Percentiles rank a stretch among this genome's conserved stretches.
Evolutionary conservation across 176 grass and related monocot genomes (phyloP).

Genomic region (Cenchrus purpureus): DNA sequence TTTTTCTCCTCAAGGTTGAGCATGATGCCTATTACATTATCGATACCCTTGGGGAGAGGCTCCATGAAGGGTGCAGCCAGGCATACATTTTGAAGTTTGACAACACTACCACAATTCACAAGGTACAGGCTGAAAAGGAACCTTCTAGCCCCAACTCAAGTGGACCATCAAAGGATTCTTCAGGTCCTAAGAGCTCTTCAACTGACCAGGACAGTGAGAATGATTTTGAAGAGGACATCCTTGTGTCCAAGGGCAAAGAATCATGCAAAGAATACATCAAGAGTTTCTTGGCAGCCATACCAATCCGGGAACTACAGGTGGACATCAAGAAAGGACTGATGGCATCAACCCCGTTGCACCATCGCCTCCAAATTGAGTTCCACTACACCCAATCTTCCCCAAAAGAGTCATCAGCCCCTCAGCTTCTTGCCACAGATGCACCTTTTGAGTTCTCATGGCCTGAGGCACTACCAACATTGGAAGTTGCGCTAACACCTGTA

Average conservation of each 20-base stretch:
- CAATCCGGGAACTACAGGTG: constrained; percentile 67
- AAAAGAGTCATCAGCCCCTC: constrained; percentile 24
- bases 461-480: constrained; percentile 29
- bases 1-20: constrained; percentile 90
- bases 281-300: constrained; percentile 84
- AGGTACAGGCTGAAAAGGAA: constrained; percentile 44
- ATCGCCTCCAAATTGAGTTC: constrained; percentile 86
- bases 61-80: constrained; percentile 85
- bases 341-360: constrained; percentile 58
- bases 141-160: constrained; percentile 49
- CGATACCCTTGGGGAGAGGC: constrained; percentile 88
- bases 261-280: constrained; percentile 94
- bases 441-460: constrained; percentile 59
- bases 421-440: constrained; percentile 3
- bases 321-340: constrained; percentile 67
- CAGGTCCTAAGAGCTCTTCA: constrained; percentile 35
- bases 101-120: constrained; percentile 29
- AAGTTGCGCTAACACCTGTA: constrained; percentile 19
- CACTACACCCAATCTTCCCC: constrained; percentile 58
- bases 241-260: constrained; percentile 55
- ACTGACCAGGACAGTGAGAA: constrained; percentile 33
- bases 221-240: constrained; percentile 30
- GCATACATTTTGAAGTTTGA: constrained; percentile 90
- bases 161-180: constrained; percentile 52
- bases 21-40: constrained; percentile 77